Percentiles rank a stretch among this genome's conserved stretches.
phyloP scores from a whole-genome alignment of 2,329 filamentous ascomycete genomes.

The Arthrobotrys sinensis region DNA sequence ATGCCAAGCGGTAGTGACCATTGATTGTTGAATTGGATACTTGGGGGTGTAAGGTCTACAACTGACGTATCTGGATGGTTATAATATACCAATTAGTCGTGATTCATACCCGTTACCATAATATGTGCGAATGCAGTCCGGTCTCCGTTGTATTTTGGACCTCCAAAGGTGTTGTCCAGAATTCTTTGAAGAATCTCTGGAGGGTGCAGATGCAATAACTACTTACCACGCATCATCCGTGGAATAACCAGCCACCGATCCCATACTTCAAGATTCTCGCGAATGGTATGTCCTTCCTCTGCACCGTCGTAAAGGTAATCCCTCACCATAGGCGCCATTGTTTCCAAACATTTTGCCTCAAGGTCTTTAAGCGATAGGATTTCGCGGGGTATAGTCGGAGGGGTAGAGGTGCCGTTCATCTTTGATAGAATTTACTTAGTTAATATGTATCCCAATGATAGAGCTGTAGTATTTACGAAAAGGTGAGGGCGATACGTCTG shows the following conservation, averaged over 20 bases:
- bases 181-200: slow-evolving; percentile 42
- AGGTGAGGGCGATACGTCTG: not conserved
- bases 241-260: slow-evolving; percentile 71
- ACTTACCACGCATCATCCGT: slow-evolving; percentile 68
- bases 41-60: slow-evolving; percentile 1
- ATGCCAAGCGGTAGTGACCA: slow-evolving; percentile 72
- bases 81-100: slow-evolving; percentile 1
- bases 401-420: slow-evolving; percentile 17
- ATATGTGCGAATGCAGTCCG: not conserved
- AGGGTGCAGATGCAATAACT: slow-evolving; percentile 59
- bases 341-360: slow-evolving; percentile 67
- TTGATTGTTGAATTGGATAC: not conserved
- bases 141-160: slow-evolving; percentile 22
- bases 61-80: slow-evolving; percentile 64
- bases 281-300: slow-evolving; percentile 72
- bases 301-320: slow-evolving; percentile 75
- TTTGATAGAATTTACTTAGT: not conserved
- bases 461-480: not conserved
- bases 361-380: slow-evolving; percentile 68
- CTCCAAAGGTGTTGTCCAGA: slow-evolving; percentile 55
- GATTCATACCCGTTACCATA: not conserved
- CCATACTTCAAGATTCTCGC: slow-evolving; percentile 73
- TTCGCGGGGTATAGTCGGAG: slow-evolving; percentile 65
- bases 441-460: not conserved
- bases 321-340: slow-evolving; percentile 67